Evolutionary conservation across 192 early-diverging fungal species (phyloP).

Genomic region (Linnemannia zychae): DNA sequence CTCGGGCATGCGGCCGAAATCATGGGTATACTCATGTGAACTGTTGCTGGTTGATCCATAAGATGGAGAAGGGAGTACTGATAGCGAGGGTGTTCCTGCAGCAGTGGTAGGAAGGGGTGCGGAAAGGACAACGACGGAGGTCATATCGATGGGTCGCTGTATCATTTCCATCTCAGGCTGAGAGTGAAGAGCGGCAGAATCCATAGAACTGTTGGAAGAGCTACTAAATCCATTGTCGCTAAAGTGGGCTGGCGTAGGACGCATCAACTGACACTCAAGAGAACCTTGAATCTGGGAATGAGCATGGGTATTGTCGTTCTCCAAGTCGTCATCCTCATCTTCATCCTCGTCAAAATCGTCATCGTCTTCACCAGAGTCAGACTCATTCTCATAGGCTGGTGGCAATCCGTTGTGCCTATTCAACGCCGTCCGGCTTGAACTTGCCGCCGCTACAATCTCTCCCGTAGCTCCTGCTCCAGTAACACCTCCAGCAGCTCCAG

Average conservation of each 20-base stretch:
- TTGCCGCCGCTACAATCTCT: not conserved
- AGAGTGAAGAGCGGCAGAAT: not conserved
- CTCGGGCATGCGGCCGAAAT: not conserved
- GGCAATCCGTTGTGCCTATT: slow-evolving; percentile 20
- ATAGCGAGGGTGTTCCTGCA: not conserved
- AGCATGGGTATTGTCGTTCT: no score
- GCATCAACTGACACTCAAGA: not conserved
- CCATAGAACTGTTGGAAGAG: no score
- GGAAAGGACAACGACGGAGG: not conserved
- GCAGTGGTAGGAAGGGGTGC: not conserved
- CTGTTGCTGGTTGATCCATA: not conserved
- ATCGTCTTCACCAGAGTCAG: slow-evolving; percentile 11
- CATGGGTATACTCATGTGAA: not conserved
- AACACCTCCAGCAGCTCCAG: not conserved
- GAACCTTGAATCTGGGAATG: not conserved
- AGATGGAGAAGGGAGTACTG: not conserved
- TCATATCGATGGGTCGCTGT: slow-evolving; percentile 6
- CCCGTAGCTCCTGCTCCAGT: not conserved
- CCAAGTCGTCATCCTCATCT: not conserved
- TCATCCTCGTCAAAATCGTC: slow-evolving; percentile 8
- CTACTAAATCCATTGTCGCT: not conserved
- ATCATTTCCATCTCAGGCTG: slow-evolving; percentile 18
- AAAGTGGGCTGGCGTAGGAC: not conserved
- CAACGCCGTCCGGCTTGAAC: slow-evolving; percentile 19
- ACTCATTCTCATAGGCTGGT: slow-evolving; percentile 33